These are phyloP conservation scores for Candida sphagnicola DNA, from an alignment of 805 yeast species.

Conservation along the genomic window DNA sequence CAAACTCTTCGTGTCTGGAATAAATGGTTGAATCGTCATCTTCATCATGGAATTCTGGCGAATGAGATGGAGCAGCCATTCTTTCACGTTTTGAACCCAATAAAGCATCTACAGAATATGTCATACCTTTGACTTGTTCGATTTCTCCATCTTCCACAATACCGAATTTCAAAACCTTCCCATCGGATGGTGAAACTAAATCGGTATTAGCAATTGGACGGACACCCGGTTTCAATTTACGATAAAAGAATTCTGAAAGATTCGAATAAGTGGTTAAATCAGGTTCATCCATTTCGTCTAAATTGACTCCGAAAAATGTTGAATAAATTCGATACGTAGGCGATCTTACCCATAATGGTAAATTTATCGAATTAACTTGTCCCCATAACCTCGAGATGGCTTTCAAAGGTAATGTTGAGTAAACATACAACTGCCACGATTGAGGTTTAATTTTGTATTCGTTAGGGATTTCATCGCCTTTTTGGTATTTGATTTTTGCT, in stretches of 20 bases:
- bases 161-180: slow-evolving; percentile 83
- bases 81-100: slow-evolving; percentile 56
- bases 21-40: slow-evolving; percentile 39
- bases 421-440: slow-evolving; percentile 88
- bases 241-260: slow-evolving; percentile 86
- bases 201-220: slow-evolving; percentile 69
- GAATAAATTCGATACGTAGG: slow-evolving; percentile 82
- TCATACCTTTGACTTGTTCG: slow-evolving; percentile 96
- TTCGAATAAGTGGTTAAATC: slow-evolving; percentile 72
- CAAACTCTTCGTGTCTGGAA: slow-evolving; percentile 66
- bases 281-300: slow-evolving; percentile 84
- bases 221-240: slow-evolving; percentile 71
- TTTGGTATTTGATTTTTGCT: slow-evolving; percentile 38
- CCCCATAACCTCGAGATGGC: slow-evolving; percentile 96
- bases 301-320: slow-evolving; percentile 76
- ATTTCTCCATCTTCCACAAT: slow-evolving; percentile 76
- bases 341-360: slow-evolving; percentile 85
- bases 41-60: slow-evolving; percentile 41
- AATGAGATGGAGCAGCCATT: slow-evolving; percentile 54
- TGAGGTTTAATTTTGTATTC: slow-evolving; percentile 54
- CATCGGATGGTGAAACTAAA: slow-evolving; percentile 90
- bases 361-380: slow-evolving; percentile 69
- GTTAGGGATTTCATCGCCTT: slow-evolving; percentile 27
- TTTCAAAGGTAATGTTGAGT: slow-evolving; percentile 85
- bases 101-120: slow-evolving; percentile 83